Evolutionary conservation across 164 flowering plant genomes (phyloP).

Genomic region (Chimonanthus praecox): DNA sequence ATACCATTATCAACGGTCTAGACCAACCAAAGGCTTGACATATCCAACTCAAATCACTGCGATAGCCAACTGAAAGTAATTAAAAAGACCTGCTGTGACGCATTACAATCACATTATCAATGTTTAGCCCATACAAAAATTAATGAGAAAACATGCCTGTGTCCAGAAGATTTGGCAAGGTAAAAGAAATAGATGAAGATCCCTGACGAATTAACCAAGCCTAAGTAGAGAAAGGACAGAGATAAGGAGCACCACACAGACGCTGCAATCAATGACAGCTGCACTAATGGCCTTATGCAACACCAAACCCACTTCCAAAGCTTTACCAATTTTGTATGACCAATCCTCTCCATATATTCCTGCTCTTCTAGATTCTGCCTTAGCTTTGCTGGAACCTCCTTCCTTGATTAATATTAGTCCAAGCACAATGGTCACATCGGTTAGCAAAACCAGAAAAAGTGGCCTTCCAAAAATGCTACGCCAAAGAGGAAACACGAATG

Average conservation of each 20-base stretch:
- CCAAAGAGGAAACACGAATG: constrained; percentile 29
- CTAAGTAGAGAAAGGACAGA: constrained; percentile 45
- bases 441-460: constrained; percentile 46
- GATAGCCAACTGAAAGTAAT: too few species aligned
- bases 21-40: too few species aligned
- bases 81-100: too few species aligned
- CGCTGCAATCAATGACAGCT: constrained; percentile 60
- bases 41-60: too few species aligned
- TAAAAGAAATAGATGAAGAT: too few species aligned
- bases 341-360: constrained; percentile 22
- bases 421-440: constrained; percentile 48
- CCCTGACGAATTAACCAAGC: neutral
- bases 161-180: too few species aligned
- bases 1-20: too few species aligned
- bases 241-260: constrained; percentile 49
- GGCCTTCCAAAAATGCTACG: constrained; percentile 42
- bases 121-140: too few species aligned
- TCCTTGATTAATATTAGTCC: constrained; percentile 28
- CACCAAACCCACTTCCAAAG: constrained; percentile 47
- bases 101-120: too few species aligned
- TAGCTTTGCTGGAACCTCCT: constrained; percentile 7
- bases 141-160: too few species aligned
- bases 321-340: constrained; percentile 40
- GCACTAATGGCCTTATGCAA: constrained; percentile 43
- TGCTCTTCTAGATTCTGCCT: constrained; percentile 10